Conservation (phyloP, 805 yeast genomes). For the Metschnikowia baotianmanensis region DNA sequence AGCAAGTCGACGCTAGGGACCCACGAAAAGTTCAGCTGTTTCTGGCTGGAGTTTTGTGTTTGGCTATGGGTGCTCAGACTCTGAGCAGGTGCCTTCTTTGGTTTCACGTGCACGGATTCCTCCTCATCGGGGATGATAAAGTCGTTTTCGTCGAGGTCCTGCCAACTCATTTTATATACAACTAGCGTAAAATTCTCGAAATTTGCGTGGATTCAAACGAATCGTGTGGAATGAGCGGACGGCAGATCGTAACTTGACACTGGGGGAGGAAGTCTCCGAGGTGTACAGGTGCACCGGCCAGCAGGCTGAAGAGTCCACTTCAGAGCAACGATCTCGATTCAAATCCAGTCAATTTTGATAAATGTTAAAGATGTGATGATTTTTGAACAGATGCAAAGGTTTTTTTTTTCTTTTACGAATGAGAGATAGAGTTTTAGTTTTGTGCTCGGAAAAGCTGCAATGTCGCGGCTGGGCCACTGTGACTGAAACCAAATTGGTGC, state of each 20-base stretch:
- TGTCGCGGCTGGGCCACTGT: too few species aligned
- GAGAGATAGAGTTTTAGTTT: too few species aligned
- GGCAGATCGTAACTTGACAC: too few species aligned
- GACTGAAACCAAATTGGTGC: too few species aligned
- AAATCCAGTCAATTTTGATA: background rate
- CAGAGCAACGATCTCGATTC: too few species aligned
- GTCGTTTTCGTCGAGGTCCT: constrained; percentile 7
- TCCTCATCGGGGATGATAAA: constrained; percentile 41
- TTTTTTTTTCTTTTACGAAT: too few species aligned
- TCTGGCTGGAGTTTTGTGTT: background rate
- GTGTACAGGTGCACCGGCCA: too few species aligned
- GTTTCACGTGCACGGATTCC: constrained; percentile 1
- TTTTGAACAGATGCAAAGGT: too few species aligned
- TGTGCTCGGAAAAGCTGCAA: too few species aligned
- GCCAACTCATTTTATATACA: constrained; percentile 2
- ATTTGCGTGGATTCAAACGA: background rate
- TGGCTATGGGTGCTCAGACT: constrained; percentile 1
- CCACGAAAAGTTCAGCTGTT: constrained; percentile 11
- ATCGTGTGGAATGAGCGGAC: too few species aligned
- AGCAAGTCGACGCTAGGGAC: constrained; percentile 20
- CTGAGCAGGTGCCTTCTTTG: background rate
- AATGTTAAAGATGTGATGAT: background rate
- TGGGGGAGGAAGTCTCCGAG: too few species aligned
- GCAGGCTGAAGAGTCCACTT: too few species aligned
- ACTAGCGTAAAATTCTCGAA: background rate